A percentile compares a stretch with the other conserved stretches of the same genome.
Conservation (phyloP, 2,329 filamentous ascomycete species). For the Paecilomyces variotii region DNA sequence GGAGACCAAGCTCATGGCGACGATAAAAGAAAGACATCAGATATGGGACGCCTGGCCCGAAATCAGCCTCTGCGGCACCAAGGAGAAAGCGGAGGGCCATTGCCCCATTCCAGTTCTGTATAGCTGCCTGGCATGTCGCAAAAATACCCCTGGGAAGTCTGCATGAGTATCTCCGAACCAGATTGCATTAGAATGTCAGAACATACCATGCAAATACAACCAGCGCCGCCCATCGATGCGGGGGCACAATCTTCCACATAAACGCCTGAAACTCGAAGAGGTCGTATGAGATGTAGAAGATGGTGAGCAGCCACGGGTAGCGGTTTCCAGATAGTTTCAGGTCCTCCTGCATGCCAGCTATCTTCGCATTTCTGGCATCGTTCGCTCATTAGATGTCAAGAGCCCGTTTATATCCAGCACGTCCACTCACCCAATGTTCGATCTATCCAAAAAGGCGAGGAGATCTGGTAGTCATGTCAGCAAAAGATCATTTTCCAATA, state of each 20-base stretch:
- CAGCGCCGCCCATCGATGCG: constrained; percentile 37
- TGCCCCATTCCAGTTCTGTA: constrained; percentile 37
- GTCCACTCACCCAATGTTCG: constrained; percentile 38
- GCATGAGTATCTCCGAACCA: constrained; percentile 7
- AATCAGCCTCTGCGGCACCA: constrained; percentile 39
- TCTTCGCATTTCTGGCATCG: constrained; percentile 43
- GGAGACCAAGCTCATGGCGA: constrained; percentile 48
- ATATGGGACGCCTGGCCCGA: constrained; percentile 41
- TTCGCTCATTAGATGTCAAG: not conserved
- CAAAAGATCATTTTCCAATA: constrained; percentile 1
- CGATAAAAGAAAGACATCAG: constrained; percentile 53
- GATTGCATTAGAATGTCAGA: constrained; percentile 7
- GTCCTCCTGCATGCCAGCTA: constrained; percentile 46
- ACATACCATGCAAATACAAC: constrained; percentile 35
- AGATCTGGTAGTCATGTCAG: constrained; percentile 27
- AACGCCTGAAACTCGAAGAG: constrained; percentile 34
- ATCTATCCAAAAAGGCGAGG: constrained; percentile 42
- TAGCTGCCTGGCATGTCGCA: constrained; percentile 40
- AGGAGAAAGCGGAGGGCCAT: constrained; percentile 45
- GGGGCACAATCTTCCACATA: constrained; percentile 38
- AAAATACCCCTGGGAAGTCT: constrained; percentile 36
- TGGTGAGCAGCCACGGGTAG: constrained; percentile 45
- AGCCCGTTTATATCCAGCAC: not conserved
- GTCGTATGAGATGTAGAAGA: constrained; percentile 47
- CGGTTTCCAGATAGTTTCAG: constrained; percentile 39